Evolutionary conservation across 495 filamentous ascomycete species (phyloP), one percentile per base, ranked within the genome.

Genomic region (Oleoguttula mirabilis): DNA sequence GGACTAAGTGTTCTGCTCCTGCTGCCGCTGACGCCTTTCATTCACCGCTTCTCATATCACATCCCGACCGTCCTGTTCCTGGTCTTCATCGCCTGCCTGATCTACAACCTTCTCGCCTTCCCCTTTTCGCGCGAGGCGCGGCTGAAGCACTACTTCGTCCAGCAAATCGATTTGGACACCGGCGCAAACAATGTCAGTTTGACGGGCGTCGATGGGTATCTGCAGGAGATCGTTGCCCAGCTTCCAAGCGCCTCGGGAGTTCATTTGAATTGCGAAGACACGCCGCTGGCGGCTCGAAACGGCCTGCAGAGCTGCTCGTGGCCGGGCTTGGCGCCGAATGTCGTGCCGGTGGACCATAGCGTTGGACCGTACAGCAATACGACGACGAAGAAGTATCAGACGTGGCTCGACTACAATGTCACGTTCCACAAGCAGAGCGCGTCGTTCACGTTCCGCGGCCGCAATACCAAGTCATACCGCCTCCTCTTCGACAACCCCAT

Each of bases 71-170:
- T 88, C 49, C 56, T 94, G 16, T 67, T 93, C 34, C 58, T 79
- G 7, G 64, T 95, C 21, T 82, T 86, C 45, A 47, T 74, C 30
- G 82, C 71, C 21, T 94, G 87, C 10, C 59, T 88, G 22, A 74
- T 88, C 52, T 96, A 92, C 67, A 94, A 90, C 57, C 73, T 94
- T 10, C 62, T 68, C 17, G 88, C 83, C 4, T 94, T 94, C 60
- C 90, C 90, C 1, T 96, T 95, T 65, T 85, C 84, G 0, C 65
- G 69, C 21, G 66, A 75, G 30, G 82, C 73, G 50, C 72, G 87
- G 34, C 71, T 94, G 51, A 96, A 96, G 55, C 62, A 87, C 31
- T 92, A 78, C 62, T 96, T 95, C 63, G 59, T 80, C 6, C 88
- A 98, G 54, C 72, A 73, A 5, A 67, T 94, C 36, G 75, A 94